Evolutionary conservation across 1,139 yeast species (phyloP).

Genomic region (Blastobotrys elegans): DNA sequence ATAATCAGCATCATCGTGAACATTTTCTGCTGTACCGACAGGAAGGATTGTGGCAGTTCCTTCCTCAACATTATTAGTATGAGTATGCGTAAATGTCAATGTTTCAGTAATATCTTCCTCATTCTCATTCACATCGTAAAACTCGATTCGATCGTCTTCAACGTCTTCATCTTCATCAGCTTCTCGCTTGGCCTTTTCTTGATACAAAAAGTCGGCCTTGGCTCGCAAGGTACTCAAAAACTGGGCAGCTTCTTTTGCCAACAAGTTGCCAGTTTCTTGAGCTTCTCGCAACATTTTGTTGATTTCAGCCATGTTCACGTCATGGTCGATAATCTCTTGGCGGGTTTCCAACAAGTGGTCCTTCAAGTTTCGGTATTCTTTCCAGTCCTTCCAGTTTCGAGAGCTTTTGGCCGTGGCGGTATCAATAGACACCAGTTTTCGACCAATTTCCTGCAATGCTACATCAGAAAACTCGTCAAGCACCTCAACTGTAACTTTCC

Average conservation of each 20-base stretch:
- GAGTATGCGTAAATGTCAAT: conserved; percentile 3
- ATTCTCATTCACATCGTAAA: conserved; percentile 5
- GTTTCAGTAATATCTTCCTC: background rate
- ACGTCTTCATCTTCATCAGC: conserved; percentile 14
- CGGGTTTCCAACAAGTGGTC: conserved; percentile 51
- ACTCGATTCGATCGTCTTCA: conserved; percentile 14
- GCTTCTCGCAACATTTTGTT: conserved; percentile 50
- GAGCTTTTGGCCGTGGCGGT: conserved; percentile 25
- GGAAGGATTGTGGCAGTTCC: background rate
- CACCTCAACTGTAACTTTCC: conserved; percentile 35
- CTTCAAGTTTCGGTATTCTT: conserved; percentile 55
- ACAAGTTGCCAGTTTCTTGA: conserved; percentile 53
- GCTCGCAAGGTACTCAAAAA: conserved; percentile 71
- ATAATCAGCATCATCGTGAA: background rate
- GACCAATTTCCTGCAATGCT: conserved; percentile 35
- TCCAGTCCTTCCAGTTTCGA: conserved; percentile 62
- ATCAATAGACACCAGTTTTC: conserved; percentile 28
- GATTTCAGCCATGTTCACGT: conserved; percentile 48
- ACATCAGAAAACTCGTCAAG: conserved; percentile 39
- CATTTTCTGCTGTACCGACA: background rate
- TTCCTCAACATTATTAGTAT: background rate
- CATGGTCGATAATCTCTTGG: conserved; percentile 49
- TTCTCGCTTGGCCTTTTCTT: conserved; percentile 34
- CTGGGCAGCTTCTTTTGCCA: conserved; percentile 66
- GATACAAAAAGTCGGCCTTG: conserved; percentile 76